Percentiles rank a stretch among this genome's conserved stretches.
Evolutionary conservation across 495 filamentous ascomycete genomes (phyloP).

Genomic region (Saxophila tyrrhenica): DNA sequence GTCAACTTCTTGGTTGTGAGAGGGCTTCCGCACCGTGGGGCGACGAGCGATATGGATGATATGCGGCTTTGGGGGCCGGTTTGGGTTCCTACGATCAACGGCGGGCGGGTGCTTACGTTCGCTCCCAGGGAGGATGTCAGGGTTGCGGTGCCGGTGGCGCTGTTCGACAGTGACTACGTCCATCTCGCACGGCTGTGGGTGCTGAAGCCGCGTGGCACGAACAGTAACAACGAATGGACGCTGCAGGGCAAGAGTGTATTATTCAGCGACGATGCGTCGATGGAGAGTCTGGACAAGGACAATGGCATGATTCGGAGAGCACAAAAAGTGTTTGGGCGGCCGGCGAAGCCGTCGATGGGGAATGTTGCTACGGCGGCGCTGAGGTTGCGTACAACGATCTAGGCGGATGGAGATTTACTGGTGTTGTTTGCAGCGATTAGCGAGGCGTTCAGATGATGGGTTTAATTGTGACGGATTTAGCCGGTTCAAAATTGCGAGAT

Average conservation of each 20-base stretch:
- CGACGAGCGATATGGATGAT: constrained; percentile 3
- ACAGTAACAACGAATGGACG: constrained; percentile 5
- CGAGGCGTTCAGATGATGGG: too few species aligned
- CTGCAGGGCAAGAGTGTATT: constrained; percentile 16
- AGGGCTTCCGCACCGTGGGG: constrained; percentile 13
- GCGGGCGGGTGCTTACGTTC: constrained; percentile 14
- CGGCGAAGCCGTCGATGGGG: background rate
- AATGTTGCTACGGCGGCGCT: background rate
- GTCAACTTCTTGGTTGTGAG: constrained; percentile 19
- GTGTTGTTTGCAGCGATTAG: too few species aligned
- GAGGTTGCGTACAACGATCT: background rate
- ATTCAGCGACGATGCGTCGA: constrained; percentile 12
- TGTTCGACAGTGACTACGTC: constrained; percentile 13
- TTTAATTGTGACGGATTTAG: too few species aligned
- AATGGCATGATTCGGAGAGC: background rate
- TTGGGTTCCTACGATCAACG: constrained; percentile 5
- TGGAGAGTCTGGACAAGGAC: background rate
- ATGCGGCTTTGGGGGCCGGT: constrained; percentile 11
- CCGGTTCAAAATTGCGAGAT: too few species aligned
- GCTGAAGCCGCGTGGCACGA: constrained; percentile 15
- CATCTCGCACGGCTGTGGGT: constrained; percentile 20
- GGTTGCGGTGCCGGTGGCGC: constrained; percentile 11
- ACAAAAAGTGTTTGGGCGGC: constrained; percentile 19
- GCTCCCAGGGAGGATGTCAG: constrained; percentile 2
- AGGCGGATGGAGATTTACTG: too few species aligned